Evolutionary conservation across 2,329 filamentous ascomycete genomes (phyloP), one percentile per base, ranked within the genome.

Genomic region (Pestalotiopsis sp.): DNA sequence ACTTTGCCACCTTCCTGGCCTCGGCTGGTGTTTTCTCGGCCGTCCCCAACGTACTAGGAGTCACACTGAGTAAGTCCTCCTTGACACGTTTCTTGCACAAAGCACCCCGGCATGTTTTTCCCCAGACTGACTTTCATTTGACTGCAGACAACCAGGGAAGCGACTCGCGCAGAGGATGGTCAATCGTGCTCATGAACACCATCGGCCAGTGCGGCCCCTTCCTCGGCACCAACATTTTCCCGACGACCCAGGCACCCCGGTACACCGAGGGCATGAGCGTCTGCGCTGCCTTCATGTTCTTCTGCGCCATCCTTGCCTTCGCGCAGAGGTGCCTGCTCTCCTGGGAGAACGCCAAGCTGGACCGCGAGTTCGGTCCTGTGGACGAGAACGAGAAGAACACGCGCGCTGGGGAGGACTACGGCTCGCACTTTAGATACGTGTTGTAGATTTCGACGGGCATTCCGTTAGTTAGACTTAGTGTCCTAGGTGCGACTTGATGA

Each of bases 1-100:
- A 87, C 68, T 77, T 82, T 0, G 83, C 81, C 2, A 82, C 85
- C 1, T 87, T 83, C 69, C 73, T 87, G 74, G 81, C 80, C 12
- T 80, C 81, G 0, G 79, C 80, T 0, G 82, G 82, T 31, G 80
- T 83, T 77, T 75, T 75, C 65, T 73, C 74, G 14, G 74, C 74
- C 2, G 73, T 75, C 27, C 73, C 75, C 4, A 76, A 76, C 38
- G 73, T 76, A 27, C 69, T 77, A 2, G 73, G 70, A 2, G 67
- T 73, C 23, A 74, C 72, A 13, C 49, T 75, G 52, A 75, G 75
- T 76, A 60, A 68, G 75, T 74, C 6, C 41, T 6, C 40, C 23
- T n/a, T 3, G 56, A 20, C 4, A 4, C 23, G 13, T 13, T 1
- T 27, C 20, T 49, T 6, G n/a, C n/a, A 3, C 9, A 9, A 36